Evolutionary conservation across 345 rosid genomes (phyloP).

Genomic region (Salix koriyanagi): DNA sequence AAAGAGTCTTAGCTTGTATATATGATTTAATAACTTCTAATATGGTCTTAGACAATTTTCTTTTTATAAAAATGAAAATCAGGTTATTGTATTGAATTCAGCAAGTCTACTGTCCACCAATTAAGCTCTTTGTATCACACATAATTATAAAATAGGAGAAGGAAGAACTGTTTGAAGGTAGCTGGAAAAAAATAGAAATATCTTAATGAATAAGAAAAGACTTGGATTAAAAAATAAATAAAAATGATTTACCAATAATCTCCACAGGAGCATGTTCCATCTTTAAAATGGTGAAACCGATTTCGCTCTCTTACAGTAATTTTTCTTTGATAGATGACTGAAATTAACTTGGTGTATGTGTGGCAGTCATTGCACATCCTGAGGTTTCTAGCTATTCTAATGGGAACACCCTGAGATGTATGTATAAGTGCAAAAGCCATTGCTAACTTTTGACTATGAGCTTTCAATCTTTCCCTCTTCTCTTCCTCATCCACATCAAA

Average conservation of each 20-base stretch:
- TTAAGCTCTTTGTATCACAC: no score
- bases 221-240: not conserved
- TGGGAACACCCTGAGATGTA: conserved; percentile 52
- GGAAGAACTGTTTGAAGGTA: no score
- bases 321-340: conserved; percentile 58
- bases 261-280: conserved; percentile 70
- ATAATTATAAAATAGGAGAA: no score
- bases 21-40: no score
- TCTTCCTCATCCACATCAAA: conserved; percentile 61
- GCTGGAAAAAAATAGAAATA: not conserved
- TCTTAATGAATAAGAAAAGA: not conserved
- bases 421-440: conserved; percentile 58
- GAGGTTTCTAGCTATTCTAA: conserved; percentile 61
- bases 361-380: conserved; percentile 87
- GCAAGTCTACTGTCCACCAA: no score
- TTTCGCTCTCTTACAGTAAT: conserved; percentile 63
- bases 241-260: conserved; percentile 3
- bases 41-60: no score
- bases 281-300: conserved; percentile 73
- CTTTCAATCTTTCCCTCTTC: conserved; percentile 61
- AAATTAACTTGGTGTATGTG: conserved; percentile 58
- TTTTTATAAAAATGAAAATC: no score
- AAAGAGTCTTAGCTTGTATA: no score
- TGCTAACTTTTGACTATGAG: conserved; percentile 73
- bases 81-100: no score